phyloP scores from a whole-genome alignment of 2,329 filamentous ascomycete species.

The Chaetomium globosum region DNA sequence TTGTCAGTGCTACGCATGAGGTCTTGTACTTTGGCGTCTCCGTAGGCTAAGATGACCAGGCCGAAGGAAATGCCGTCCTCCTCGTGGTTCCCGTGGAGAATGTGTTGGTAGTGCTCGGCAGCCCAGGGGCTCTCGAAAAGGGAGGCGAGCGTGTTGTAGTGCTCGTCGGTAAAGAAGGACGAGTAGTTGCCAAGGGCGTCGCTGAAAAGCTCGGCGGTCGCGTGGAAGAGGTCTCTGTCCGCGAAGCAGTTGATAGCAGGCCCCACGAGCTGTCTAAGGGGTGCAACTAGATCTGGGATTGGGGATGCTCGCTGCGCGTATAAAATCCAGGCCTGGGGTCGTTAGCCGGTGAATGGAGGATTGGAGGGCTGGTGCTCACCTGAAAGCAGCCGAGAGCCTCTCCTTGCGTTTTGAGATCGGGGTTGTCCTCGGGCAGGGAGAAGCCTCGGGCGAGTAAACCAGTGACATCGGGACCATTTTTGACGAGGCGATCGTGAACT shows the following conservation, averaged over 20 bases:
- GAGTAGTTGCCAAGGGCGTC: conserved; percentile 68
- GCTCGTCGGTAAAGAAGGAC: conserved; percentile 60
- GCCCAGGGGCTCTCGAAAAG: conserved; percentile 65
- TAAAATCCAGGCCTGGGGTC: conserved; percentile 67
- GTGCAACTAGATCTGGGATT: conserved; percentile 58
- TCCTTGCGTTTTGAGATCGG: conserved; percentile 46
- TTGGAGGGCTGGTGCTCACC: conserved; percentile 42
- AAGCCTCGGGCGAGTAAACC: conserved; percentile 48
- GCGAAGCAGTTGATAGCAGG: conserved; percentile 64
- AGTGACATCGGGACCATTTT: conserved; percentile 48
- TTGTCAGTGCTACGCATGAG: conserved; percentile 57
- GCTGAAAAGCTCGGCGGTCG: conserved; percentile 64
- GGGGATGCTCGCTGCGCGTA: conserved; percentile 69
- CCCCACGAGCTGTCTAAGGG: conserved; percentile 62
- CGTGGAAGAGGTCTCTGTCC: conserved; percentile 60
- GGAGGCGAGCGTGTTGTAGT: conserved; percentile 60
- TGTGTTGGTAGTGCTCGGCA: conserved; percentile 54
- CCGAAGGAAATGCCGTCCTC: conserved; percentile 68
- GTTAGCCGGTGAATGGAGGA: not conserved
- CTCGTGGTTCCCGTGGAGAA: conserved; percentile 63
- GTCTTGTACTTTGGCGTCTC: conserved; percentile 64
- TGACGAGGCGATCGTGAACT: conserved; percentile 46
- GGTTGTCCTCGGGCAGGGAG: conserved; percentile 34
- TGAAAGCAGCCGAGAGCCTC: conserved; percentile 65
- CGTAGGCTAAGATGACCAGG: conserved; percentile 68